Percentiles rank a stretch among this genome's conserved stretches.
Conservation (phyloP, 1,284 basidiomycete species). For the Pseudomicrostroma phylloplanum region DNA sequence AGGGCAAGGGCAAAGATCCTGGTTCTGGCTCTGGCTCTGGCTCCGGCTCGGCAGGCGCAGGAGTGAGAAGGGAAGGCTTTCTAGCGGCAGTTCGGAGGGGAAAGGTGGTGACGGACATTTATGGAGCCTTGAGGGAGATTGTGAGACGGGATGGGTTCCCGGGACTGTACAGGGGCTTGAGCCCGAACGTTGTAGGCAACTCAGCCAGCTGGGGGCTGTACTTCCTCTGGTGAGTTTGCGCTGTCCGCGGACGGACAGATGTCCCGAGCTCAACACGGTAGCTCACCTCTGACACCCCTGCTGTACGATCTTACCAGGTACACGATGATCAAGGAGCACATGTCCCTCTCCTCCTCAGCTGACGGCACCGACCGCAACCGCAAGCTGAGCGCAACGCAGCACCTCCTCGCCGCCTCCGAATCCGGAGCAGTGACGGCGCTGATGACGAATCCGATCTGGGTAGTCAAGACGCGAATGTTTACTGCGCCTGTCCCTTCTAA, state of each 20-base stretch:
- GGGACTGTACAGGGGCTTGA: constrained; percentile 84
- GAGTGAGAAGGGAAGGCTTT: not conserved
- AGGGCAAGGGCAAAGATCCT: not conserved
- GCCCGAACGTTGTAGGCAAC: constrained; percentile 88
- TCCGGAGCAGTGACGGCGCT: constrained; percentile 86
- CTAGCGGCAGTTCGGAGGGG: constrained; percentile 21
- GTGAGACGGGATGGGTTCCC: constrained; percentile 69
- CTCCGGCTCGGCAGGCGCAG: not conserved
- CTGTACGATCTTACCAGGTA: constrained; percentile 61
- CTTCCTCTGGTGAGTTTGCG: constrained; percentile 80
- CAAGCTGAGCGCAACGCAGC: constrained; percentile 66
- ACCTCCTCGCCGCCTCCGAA: constrained; percentile 85
- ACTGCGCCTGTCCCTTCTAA: constrained; percentile 53
- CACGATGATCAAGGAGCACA: constrained; percentile 71
- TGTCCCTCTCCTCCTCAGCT: constrained; percentile 23
- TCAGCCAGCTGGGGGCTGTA: constrained; percentile 97
- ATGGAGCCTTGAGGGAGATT: constrained; percentile 65
- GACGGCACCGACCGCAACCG: not conserved
- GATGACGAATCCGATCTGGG: constrained; percentile 97
- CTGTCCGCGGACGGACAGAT: too few relatives aligned
- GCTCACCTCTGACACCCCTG: not conserved
- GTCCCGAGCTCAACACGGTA: too few relatives aligned
- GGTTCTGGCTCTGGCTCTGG: not conserved
- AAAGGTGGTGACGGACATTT: constrained; percentile 65
- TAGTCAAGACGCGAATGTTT: constrained; percentile 96